Evolutionary conservation across 140 eudicot species (phyloP).

Genomic region (Oenanthe javanica): DNA sequence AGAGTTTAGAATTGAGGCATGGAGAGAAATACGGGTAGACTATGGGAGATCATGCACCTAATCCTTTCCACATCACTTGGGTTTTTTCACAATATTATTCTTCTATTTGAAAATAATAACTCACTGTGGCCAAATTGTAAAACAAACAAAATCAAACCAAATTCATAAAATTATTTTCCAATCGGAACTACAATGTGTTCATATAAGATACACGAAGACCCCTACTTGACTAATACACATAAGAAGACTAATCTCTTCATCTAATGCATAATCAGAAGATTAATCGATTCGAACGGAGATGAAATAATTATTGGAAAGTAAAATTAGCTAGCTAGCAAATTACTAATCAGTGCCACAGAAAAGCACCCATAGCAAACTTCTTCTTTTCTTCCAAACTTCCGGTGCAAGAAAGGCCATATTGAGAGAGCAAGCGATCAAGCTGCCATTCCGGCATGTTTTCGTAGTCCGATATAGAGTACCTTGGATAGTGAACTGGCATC

Average conservation of each 20-base stretch:
- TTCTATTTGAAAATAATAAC: too few species aligned
- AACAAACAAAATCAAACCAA: too few species aligned
- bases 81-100: too few species aligned
- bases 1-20: neutral
- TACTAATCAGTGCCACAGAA: neutral
- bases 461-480: constrained; percentile 3
- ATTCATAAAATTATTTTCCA: too few species aligned
- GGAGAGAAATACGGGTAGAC: constrained; percentile 2
- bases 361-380: neutral
- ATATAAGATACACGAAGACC: too few species aligned
- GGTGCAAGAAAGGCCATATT: neutral
- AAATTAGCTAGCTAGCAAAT: neutral
- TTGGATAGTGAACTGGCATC: constrained; percentile 2
- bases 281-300: neutral
- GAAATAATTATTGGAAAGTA: too few species aligned
- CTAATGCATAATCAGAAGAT: neutral
- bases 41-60: neutral
- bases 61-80: too few species aligned
- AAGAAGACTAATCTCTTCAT: neutral
- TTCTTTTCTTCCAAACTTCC: neutral
- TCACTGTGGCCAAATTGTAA: too few species aligned
- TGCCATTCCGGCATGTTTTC: constrained; percentile 6
- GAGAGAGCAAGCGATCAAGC: constrained; percentile 3
- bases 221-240: neutral
- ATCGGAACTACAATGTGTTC: neutral